Evolutionary conservation across 2,329 filamentous ascomycete genomes (phyloP).

Genomic region (Penicillium sp.): DNA sequence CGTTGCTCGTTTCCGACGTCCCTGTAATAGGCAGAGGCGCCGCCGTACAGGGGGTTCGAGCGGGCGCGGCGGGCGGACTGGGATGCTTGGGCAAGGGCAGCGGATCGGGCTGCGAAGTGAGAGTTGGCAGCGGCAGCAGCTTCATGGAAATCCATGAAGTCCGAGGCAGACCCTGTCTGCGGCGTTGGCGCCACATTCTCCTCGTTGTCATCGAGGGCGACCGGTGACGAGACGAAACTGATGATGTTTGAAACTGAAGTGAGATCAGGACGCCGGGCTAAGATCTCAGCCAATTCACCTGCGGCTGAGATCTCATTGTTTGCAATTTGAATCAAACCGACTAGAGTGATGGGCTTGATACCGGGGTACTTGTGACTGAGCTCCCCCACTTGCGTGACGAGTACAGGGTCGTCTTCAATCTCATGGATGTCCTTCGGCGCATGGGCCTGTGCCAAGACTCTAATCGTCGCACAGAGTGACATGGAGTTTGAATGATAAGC

Average conservation of each 20-base stretch:
- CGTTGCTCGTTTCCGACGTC: slow-evolving; percentile 59
- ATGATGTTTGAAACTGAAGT: slow-evolving; percentile 33
- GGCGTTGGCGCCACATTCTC: not conserved
- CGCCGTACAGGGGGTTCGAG: slow-evolving; percentile 65
- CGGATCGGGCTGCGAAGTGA: slow-evolving; percentile 41
- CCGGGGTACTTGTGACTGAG: slow-evolving; percentile 49
- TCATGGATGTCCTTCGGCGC: slow-evolving; percentile 33
- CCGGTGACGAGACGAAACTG: slow-evolving; percentile 33
- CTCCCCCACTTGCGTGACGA: slow-evolving; percentile 45
- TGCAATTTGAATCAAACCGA: slow-evolving; percentile 49
- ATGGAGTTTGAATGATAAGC: slow-evolving; percentile 52
- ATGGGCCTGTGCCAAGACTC: slow-evolving; percentile 44
- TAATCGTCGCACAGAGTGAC: slow-evolving; percentile 49
- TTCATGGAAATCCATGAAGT: slow-evolving; percentile 18
- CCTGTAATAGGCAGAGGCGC: slow-evolving; percentile 67
- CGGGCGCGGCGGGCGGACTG: slow-evolving; percentile 53
- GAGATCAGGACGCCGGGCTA: slow-evolving; percentile 36
- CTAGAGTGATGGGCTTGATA: slow-evolving; percentile 42
- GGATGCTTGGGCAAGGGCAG: slow-evolving; percentile 51
- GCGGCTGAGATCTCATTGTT: slow-evolving; percentile 50
- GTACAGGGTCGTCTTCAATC: slow-evolving; percentile 35
- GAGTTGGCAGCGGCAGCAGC: slow-evolving; percentile 35
- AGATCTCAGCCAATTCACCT: slow-evolving; percentile 51
- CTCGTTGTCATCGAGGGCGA: slow-evolving; percentile 20
- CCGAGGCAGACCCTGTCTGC: slow-evolving; percentile 1